phyloP scores from a whole-genome alignment of 2,329 filamentous ascomycete species.

The Cercospora citrullina region DNA sequence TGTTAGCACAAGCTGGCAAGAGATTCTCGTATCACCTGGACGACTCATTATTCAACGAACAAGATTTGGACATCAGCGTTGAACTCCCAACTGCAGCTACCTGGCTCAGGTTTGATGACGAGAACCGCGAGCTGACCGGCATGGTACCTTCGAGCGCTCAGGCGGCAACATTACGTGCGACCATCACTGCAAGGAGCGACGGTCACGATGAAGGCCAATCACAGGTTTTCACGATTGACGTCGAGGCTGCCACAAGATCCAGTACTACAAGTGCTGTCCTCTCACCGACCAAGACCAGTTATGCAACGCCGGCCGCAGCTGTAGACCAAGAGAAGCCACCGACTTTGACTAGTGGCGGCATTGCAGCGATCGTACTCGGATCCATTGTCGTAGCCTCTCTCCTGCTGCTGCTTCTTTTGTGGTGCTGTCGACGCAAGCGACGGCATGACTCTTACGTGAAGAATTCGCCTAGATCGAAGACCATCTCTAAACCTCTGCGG shows the following conservation, averaged over 20 bases:
- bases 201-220: conserved; percentile 38
- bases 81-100: conserved; percentile 46
- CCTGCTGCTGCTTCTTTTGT: conserved; percentile 29
- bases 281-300: conserved; percentile 4
- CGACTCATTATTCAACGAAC: conserved; percentile 44
- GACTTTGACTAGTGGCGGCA: conserved; percentile 26
- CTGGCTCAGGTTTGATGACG: conserved; percentile 54
- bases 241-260: conserved; percentile 29
- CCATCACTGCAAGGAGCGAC: conserved; percentile 45
- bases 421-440: conserved; percentile 32
- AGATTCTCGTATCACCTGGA: conserved; percentile 52
- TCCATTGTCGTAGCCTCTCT: conserved; percentile 34
- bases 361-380: conserved; percentile 40
- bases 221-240: conserved; percentile 47
- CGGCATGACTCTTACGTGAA: conserved; percentile 20
- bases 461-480: conserved; percentile 33
- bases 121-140: conserved; percentile 49
- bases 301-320: conserved; percentile 5
- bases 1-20: conserved; percentile 53
- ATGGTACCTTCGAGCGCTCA: conserved; percentile 47
- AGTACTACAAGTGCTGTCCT: conserved; percentile 10
- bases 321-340: neutral
- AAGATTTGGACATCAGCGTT: conserved; percentile 47
- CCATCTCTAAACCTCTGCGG: conserved; percentile 46
- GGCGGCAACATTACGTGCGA: conserved; percentile 44